phyloP scores from a whole-genome alignment of 179 eudicot species.

The Silene vulgaris region DNA sequence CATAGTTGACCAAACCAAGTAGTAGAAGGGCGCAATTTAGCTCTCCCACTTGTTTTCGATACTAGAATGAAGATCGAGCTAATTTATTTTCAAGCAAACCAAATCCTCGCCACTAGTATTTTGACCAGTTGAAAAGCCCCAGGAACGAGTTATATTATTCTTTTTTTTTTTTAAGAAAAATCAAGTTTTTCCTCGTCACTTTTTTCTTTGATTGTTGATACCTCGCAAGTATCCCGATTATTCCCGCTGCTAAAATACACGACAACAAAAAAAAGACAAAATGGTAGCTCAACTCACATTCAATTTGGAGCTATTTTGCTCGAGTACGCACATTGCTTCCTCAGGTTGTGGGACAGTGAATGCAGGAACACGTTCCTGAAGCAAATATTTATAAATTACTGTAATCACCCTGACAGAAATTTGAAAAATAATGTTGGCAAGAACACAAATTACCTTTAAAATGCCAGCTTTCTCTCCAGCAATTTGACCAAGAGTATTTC shows the following conservation, averaged over 20 bases:
- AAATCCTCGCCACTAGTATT: conserved; percentile 1
- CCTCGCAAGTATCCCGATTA: conserved; percentile 5
- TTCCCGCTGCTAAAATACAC: background rate
- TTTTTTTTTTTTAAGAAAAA: too few species aligned
- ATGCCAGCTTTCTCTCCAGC: conserved; percentile 99
- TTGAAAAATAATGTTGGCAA: background rate
- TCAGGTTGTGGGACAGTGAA: conserved; percentile 93
- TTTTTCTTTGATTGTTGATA: too few species aligned
- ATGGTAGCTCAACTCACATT: conserved; percentile 46
- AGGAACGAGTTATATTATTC: background rate
- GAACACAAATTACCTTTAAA: conserved; percentile 56
- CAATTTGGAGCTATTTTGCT: conserved; percentile 67
- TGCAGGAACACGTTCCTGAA: conserved; percentile 80
- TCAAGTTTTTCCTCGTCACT: too few species aligned
- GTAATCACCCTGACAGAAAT: background rate
- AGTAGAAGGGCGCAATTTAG: background rate
- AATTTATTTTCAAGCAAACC: background rate
- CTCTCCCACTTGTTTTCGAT: background rate
- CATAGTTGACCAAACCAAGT: background rate
- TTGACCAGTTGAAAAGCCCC: background rate
- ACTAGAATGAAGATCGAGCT: background rate
- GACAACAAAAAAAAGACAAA: background rate
- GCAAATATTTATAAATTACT: background rate
- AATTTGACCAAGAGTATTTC: conserved; percentile 86
- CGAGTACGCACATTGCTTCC: conserved; percentile 86